Evolutionary conservation across 164 flowering plant genomes (phyloP), one percentile per base, ranked within the genome.

Genomic region (Saururus chinensis): DNA sequence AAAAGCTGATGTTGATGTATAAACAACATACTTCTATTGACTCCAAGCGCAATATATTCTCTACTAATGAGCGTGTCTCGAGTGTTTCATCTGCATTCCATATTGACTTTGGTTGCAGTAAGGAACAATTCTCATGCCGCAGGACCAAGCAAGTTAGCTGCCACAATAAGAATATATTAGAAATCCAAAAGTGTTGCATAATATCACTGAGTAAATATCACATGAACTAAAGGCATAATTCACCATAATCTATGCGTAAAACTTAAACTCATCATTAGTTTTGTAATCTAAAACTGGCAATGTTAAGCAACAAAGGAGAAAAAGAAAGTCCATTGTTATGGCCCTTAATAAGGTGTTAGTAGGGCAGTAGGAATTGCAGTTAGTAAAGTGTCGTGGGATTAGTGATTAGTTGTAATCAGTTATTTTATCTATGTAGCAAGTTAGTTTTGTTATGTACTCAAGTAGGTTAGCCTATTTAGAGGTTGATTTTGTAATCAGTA

Each of bases 111-210:
- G 97, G 72, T 68, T 79, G 77, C 62, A 93, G 76, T 71, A 90
- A 70, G 62, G 68, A 10, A 53, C 70, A 66, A 56, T 85, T 69
- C 61, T 75, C 80, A 68, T 68, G 76, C 52, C 87, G 81, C 57
- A 93, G 73, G 75, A 89, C 77, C 67, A 93, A 80, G 82, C 99
- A 93, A 63, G 82, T 85, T 56, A 93, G 77, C 99, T 93, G 96
- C 64, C 73, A 81, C 68, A 77, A 13, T 60, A 54, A 71, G 23
- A 59, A 45, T 30, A 6, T 30, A 30, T 19, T 45, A 45, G 17
- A 45, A 12, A 12, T 7, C 14, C 14, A 17, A 45, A 12, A 45
- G 17, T 12, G 49, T 10, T 45, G 1, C 17, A 17, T 17, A 45
- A 12, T 45, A 17, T 45, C 49, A 12, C 2, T 30, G 37, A 30